Conservation (phyloP, 768 basidiomycete genomes). For the Termitomyces sp. region DNA sequence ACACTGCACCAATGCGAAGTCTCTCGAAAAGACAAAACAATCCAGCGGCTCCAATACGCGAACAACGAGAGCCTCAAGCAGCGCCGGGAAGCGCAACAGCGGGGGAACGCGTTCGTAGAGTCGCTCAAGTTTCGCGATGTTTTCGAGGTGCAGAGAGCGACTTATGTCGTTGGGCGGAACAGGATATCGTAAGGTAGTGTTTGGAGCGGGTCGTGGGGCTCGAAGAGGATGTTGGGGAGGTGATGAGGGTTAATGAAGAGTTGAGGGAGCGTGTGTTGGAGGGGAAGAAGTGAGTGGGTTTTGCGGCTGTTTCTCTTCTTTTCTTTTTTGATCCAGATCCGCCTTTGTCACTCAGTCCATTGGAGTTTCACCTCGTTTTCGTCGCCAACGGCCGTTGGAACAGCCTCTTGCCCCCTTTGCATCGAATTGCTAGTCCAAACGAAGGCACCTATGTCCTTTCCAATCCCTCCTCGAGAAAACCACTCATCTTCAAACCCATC, state of each 20-base stretch:
- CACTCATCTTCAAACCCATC: constrained; percentile 24
- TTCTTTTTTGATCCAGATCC: no score
- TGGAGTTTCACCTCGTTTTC: constrained; percentile 2
- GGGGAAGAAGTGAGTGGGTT: no score
- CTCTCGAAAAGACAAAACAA: constrained; percentile 24
- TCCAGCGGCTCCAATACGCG: constrained; percentile 29
- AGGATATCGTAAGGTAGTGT: constrained; percentile 34
- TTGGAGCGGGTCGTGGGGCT: constrained; percentile 32
- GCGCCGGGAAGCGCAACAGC: constrained; percentile 36
- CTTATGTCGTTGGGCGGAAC: constrained; percentile 37
- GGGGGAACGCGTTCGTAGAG: constrained; percentile 36
- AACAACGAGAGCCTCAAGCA: constrained; percentile 37
- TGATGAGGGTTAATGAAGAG: constrained; percentile 22
- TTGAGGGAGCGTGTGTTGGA: constrained; percentile 14
- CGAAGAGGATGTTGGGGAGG: constrained; percentile 28
- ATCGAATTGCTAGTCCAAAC: constrained; percentile 7
- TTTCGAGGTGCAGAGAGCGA: constrained; percentile 39
- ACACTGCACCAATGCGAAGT: constrained; percentile 25
- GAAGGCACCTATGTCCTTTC: constrained; percentile 18
- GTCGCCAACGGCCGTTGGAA: constrained; percentile 12
- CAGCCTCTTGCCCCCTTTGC: not conserved
- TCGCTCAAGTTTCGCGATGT: constrained; percentile 44
- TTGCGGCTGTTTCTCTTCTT: no score
- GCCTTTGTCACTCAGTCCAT: constrained; percentile 1
- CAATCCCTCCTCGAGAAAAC: no score